Evolutionary conservation across 495 filamentous ascomycete species (phyloP), one percentile per base, ranked within the genome.

Genomic region (Jackrogersella multiformis): DNA sequence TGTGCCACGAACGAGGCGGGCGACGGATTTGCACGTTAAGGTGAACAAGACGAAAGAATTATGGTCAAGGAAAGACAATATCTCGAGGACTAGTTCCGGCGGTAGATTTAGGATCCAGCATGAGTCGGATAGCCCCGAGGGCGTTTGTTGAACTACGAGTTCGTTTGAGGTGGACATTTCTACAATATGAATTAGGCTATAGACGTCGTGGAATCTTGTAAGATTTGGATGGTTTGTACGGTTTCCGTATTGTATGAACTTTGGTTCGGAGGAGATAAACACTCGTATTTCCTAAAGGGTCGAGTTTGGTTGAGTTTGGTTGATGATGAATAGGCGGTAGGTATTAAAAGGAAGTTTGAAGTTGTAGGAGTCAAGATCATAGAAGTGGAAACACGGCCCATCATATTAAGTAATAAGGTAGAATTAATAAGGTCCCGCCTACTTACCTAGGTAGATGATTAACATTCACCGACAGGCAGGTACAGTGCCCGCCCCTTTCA

Each of bases 21-120:
- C 36, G 13, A 32, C 15, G 15, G 36, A 38, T 26, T 55, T 62
- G 58, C 65, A 63, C 9, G 65, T 59, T 10, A 68, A 21, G 5
- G 65, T 63, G 38, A 68, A 63, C 3, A 58, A 18, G 15, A 36
- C 16, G 8, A 59, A 16, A 16, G 56, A 20, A 9, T 4, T 21
- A 8, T n/a, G 46, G 23, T 48, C 39, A 15, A 68, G 45, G 38
- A 53, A 38, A 30, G 53, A 54, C 30, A 63, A 21, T 23, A 68
- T 42, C 4, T 35, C 2, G 1, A 35, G 15, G n/a, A 63, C 23
- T 5, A 68, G 30, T 20, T 68, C 65, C 12, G 41, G 8, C 1
- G 65, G 58, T 10, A 68, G 30, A 30, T 58, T 28, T 4, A 68
- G 35, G 1, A 68, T 44, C 16, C 13, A 30, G 26, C 42, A 66